phyloP scores from a whole-genome alignment of 108 stramenopile species.

The Fragilaria radians region DNA sequence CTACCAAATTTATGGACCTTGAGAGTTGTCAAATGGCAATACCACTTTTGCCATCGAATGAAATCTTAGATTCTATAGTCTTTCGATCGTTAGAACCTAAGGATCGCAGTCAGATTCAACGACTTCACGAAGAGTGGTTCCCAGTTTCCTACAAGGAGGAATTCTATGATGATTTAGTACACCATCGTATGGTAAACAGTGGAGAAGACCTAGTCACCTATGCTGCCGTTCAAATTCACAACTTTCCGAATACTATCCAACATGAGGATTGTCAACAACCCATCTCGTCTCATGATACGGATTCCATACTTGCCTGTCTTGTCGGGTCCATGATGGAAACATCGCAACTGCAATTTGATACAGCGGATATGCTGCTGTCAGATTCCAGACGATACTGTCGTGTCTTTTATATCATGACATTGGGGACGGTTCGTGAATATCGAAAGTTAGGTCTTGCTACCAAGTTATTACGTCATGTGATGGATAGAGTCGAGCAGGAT shows the following conservation, averaged over 20 bases:
- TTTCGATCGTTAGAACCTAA: constrained; percentile 46
- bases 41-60: no score
- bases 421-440: constrained; percentile 55
- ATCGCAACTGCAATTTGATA: constrained; percentile 12
- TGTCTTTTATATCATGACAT: constrained; percentile 86
- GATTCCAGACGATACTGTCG: constrained; percentile 19
- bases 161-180: constrained; percentile 52
- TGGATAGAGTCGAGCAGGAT: constrained; percentile 31
- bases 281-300: neutral
- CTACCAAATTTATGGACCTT: no score
- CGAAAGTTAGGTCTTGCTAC: constrained; percentile 61
- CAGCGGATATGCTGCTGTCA: constrained; percentile 38
- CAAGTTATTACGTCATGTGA: constrained; percentile 42
- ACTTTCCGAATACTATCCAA: no score
- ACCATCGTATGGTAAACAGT: constrained; percentile 21
- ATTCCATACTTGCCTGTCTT: constrained; percentile 37
- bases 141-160: constrained; percentile 62
- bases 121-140: constrained; percentile 66
- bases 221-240: constrained; percentile 2
- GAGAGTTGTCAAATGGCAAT: no score
- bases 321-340: constrained; percentile 28
- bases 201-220: constrained; percentile 27
- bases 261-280: no score
- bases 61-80: no score
- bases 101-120: constrained; percentile 49